Evolutionary conservation across 2,329 filamentous ascomycete genomes (phyloP).

Genomic region (Curvularia spicifera): DNA sequence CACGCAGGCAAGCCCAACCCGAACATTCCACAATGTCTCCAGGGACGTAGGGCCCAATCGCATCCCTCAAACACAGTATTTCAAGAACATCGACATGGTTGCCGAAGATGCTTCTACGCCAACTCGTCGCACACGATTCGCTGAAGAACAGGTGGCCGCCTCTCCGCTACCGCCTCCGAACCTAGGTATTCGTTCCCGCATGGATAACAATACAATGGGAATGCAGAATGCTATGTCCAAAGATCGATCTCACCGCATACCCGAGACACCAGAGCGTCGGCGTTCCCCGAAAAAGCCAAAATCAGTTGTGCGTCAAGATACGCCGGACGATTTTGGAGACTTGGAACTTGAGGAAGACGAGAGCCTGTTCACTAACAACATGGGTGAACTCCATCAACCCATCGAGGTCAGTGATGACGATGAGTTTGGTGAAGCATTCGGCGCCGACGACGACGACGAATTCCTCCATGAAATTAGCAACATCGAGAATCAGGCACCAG

Average conservation of each 20-base stretch:
- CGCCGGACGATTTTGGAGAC: conserved; percentile 33
- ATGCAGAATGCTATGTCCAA: conserved; percentile 9
- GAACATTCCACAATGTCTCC: conserved; percentile 18
- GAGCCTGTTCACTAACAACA: conserved; percentile 21
- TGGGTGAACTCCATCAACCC: conserved; percentile 17
- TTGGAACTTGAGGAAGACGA: conserved; percentile 37
- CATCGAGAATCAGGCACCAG: conserved; percentile 49
- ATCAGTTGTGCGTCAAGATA: conserved; percentile 7
- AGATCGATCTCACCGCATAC: conserved; percentile 28
- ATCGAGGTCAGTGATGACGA: conserved; percentile 22
- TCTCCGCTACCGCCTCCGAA: conserved; percentile 24
- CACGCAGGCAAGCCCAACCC: conserved; percentile 38
- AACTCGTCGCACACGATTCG: conserved; percentile 35
- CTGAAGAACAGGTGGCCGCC: conserved; percentile 23
- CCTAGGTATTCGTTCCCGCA: conserved; percentile 7
- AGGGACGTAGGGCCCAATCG: conserved; percentile 20
- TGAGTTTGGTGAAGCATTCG: conserved; percentile 37
- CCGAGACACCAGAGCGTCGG: conserved; percentile 34
- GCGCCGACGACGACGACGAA: conserved; percentile 34
- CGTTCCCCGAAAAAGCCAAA: conserved; percentile 19
- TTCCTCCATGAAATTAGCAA: conserved; percentile 52
- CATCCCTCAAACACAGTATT: conserved; percentile 45
- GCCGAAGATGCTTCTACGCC: conserved; percentile 39
- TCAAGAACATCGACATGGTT: conserved; percentile 42
- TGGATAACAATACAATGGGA: background rate